These are phyloP conservation scores for Heliocybe sulcata DNA, from an alignment of 1,284 basidiomycete species.

Conservation along the genomic window DNA sequence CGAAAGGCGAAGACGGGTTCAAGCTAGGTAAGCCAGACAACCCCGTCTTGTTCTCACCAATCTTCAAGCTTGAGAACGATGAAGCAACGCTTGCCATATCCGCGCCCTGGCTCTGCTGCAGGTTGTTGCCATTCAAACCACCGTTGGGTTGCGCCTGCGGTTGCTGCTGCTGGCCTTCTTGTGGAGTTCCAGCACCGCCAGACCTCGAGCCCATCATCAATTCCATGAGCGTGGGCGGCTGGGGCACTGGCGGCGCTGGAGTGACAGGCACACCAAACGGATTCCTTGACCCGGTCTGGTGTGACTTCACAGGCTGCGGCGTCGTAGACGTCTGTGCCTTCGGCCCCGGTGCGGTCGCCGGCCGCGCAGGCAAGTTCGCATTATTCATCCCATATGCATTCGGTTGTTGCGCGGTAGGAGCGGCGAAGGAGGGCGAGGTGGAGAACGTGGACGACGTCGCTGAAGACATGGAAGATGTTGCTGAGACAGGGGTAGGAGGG, in stretches of 20 bases:
- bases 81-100: slow-evolving; percentile 65
- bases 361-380: slow-evolving; percentile 37
- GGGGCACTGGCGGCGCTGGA: slow-evolving; percentile 64
- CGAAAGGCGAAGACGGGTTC: slow-evolving; percentile 11
- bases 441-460: slow-evolving; percentile 1
- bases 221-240: slow-evolving; percentile 77
- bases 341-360: slow-evolving; percentile 63
- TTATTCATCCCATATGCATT: slow-evolving; percentile 7
- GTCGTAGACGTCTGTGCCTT: slow-evolving; percentile 37
- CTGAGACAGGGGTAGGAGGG: background rate
- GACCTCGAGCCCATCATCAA: slow-evolving; percentile 45
- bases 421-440: background rate
- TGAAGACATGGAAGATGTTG: background rate
- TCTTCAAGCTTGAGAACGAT: slow-evolving; percentile 58
- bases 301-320: slow-evolving; percentile 66
- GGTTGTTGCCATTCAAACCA: slow-evolving; percentile 14
- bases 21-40: background rate
- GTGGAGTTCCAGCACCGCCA: background rate
- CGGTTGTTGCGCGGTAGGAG: slow-evolving; percentile 6
- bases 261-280: slow-evolving; percentile 82
- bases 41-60: slow-evolving; percentile 23
- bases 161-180: slow-evolving; percentile 19
- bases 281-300: slow-evolving; percentile 92
- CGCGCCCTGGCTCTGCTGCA: slow-evolving; percentile 33
- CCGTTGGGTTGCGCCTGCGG: slow-evolving; percentile 16